These are phyloP conservation scores for Delonix regia DNA, from an alignment of 306 rosid genomes.

Conservation along the genomic window DNA sequence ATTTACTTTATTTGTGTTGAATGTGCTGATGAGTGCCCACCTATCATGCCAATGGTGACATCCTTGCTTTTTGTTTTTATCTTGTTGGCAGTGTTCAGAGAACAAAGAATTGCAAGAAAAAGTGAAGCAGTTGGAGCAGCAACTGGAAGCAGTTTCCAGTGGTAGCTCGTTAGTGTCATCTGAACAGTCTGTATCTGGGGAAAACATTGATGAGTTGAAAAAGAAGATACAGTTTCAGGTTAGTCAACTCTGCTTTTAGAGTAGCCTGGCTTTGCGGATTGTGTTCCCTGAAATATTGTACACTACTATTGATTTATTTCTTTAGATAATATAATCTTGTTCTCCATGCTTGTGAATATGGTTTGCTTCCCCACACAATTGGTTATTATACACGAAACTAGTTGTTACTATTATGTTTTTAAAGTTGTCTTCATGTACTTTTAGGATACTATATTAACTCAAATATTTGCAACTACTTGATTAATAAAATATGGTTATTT, in stretches of 20 bases:
- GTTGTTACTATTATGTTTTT: constrained; percentile 15
- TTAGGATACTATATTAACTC: constrained; percentile 3
- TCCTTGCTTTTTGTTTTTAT: not conserved
- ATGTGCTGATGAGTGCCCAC: constrained; percentile 7
- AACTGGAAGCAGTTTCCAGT: constrained; percentile 46
- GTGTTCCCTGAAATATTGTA: constrained; percentile 21
- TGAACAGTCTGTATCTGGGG: constrained; percentile 57
- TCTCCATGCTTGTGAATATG: constrained; percentile 15
- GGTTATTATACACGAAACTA: constrained; percentile 10
- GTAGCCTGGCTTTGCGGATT: not conserved
- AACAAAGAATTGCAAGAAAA: constrained; percentile 80
- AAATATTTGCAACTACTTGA: constrained; percentile 1
- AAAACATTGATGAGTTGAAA: constrained; percentile 69
- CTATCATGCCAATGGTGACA: constrained; percentile 27
- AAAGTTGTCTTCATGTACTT: not conserved
- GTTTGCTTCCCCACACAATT: constrained; percentile 15
- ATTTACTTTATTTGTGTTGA: constrained; percentile 17
- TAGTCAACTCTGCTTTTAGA: constrained; percentile 21
- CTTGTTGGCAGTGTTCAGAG: constrained; percentile 70
- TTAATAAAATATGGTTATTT: not conserved
- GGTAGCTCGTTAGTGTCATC: constrained; percentile 45
- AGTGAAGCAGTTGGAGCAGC: constrained; percentile 66
- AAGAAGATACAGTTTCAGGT: constrained; percentile 93
- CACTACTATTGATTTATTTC: constrained; percentile 8
- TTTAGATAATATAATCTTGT: constrained; percentile 12